These are phyloP conservation scores for Tirmania nivea DNA, from an alignment of 495 filamentous ascomycete species.

Conservation along the genomic window DNA sequence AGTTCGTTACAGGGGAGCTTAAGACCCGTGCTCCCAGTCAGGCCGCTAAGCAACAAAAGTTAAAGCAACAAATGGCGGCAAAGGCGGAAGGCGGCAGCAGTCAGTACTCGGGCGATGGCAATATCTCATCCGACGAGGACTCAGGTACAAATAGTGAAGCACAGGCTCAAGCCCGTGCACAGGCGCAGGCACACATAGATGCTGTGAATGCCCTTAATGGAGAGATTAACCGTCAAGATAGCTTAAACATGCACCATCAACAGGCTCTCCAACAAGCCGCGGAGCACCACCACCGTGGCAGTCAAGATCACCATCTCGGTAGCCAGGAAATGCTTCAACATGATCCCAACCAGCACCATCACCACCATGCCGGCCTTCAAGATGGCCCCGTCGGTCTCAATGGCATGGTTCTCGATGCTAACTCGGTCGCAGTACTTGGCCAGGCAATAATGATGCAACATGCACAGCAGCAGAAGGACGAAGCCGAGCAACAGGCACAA, in stretches of 20 bases:
- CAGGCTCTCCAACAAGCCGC: background rate
- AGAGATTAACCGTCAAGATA: background rate
- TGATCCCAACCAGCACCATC: background rate
- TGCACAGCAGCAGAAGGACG: constrained; percentile 2
- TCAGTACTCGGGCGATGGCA: background rate
- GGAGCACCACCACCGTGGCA: background rate
- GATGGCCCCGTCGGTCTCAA: constrained; percentile 6
- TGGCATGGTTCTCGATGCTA: constrained; percentile 20
- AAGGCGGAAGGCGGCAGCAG: background rate
- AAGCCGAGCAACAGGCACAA: constrained; percentile 5
- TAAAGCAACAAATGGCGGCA: constrained; percentile 27
- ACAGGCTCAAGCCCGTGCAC: constrained; percentile 11
- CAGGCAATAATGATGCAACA: constrained; percentile 25
- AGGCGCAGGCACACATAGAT: constrained; percentile 2
- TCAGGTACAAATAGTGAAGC: constrained; percentile 17
- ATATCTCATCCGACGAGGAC: constrained; percentile 12
- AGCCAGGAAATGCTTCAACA: background rate
- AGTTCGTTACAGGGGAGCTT: constrained; percentile 79
- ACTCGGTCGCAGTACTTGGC: constrained; percentile 21
- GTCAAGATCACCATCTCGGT: background rate
- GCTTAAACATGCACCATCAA: background rate
- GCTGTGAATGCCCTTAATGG: constrained; percentile 1
- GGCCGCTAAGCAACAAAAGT: constrained; percentile 60
- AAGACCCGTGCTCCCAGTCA: constrained; percentile 76
- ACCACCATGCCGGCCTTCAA: background rate